Evolutionary conservation across 1,139 yeast species (phyloP).

Genomic region (Saccharomycopsis crataegensis): DNA sequence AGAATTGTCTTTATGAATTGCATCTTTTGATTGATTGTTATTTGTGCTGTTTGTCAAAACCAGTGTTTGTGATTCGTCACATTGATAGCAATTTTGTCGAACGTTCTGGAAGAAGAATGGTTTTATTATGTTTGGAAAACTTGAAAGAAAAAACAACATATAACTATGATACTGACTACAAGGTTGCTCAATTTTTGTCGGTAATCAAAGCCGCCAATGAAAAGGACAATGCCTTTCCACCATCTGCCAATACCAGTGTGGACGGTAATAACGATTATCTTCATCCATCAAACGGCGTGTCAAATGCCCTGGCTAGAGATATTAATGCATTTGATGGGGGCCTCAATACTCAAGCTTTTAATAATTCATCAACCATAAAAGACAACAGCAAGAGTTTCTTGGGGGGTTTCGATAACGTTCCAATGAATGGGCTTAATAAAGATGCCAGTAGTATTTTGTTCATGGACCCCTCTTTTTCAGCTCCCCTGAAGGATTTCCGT

Average conservation of each 20-base stretch:
- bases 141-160: conserved; percentile 5
- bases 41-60: conserved; percentile 4
- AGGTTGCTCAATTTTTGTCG: conserved; percentile 3
- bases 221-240: neutral
- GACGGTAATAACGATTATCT: neutral
- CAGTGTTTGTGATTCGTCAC: conserved; percentile 3
- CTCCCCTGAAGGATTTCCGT: neutral
- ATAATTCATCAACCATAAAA: neutral
- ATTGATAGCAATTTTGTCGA: conserved; percentile 12
- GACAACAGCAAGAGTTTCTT: too few relatives aligned
- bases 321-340: too few relatives aligned
- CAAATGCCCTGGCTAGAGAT: too few relatives aligned
- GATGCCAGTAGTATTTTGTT: neutral
- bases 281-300: too few relatives aligned
- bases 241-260: neutral
- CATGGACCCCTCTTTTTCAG: neutral
- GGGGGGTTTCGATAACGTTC: neutral
- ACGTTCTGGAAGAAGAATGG: conserved; percentile 1
- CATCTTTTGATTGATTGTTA: conserved; percentile 13
- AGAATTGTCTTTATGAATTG: neutral
- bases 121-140: conserved; percentile 8
- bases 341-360: neutral
- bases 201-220: neutral
- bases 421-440: too few relatives aligned
- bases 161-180: conserved; percentile 5